These are phyloP conservation scores for Phytophthora constricta DNA, from an alignment of 352 stramenopile genomes.

Conservation along the genomic window DNA sequence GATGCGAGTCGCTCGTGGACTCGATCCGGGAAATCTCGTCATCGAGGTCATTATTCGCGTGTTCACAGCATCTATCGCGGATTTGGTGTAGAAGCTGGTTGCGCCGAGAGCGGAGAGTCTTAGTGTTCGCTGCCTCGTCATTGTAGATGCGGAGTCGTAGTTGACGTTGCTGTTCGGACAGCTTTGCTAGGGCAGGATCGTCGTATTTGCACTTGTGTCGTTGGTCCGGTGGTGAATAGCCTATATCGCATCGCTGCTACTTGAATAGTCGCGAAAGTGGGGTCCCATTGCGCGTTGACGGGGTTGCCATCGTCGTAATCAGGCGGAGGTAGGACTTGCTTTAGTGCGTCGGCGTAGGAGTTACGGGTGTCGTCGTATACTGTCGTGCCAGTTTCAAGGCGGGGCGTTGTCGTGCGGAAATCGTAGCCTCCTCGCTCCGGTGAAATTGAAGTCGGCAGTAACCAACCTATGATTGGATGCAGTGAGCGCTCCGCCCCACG, in stretches of 20 bases:
- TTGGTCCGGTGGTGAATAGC: background rate
- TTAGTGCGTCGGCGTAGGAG: background rate
- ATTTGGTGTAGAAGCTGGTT: slow-evolving; percentile 1
- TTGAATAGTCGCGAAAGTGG: too few relatives aligned
- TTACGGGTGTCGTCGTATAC: background rate
- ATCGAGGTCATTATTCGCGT: background rate
- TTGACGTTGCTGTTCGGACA: background rate
- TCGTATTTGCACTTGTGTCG: background rate
- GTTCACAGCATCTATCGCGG: background rate
- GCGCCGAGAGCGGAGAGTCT: background rate
- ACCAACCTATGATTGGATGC: background rate
- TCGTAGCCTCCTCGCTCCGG: background rate
- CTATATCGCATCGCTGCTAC: too few relatives aligned
- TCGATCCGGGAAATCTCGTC: background rate
- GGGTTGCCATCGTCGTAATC: too few relatives aligned
- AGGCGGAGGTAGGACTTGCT: too few relatives aligned
- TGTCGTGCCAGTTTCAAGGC: background rate
- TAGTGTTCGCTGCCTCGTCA: background rate
- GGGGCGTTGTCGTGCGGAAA: background rate
- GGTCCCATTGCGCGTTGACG: too few relatives aligned
- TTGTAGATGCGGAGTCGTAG: background rate
- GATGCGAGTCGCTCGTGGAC: background rate
- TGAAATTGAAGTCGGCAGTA: background rate
- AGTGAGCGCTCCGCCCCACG: background rate
- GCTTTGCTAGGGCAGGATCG: background rate